phyloP scores from a whole-genome alignment of 106 monocot species.

The Iris macrosiphon region DNA sequence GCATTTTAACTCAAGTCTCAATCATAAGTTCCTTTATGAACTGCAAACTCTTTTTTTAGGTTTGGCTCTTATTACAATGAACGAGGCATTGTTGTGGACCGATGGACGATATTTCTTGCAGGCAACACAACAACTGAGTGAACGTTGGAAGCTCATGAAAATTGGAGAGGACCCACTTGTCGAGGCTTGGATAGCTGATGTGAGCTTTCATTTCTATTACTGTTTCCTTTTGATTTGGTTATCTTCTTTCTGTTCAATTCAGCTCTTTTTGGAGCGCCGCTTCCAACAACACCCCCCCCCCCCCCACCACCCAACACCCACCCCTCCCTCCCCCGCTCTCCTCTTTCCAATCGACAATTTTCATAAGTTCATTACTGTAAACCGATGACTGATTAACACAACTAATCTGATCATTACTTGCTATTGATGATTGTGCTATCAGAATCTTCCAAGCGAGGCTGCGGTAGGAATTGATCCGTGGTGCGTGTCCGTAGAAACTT shows the following conservation, averaged over 20 bases:
- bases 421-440: conserved; percentile 9
- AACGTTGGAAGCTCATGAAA: conserved; percentile 82
- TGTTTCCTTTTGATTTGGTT: neutral
- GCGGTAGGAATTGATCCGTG: conserved; percentile 84
- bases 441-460: conserved; percentile 78
- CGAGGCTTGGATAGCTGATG: conserved; percentile 84
- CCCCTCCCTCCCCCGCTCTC: too few relatives aligned
- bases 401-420: too few relatives aligned
- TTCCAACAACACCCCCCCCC: too few relatives aligned
- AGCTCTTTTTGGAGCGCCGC: too few relatives aligned
- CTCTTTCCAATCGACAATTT: too few relatives aligned
- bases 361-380: too few relatives aligned
- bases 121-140: conserved; percentile 66
- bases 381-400: too few relatives aligned
- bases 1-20: too few relatives aligned
- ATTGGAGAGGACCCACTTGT: conserved; percentile 71
- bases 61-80: conserved; percentile 81
- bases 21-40: too few relatives aligned
- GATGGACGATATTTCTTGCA: conserved; percentile 98
- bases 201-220: conserved; percentile 17
- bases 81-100: conserved; percentile 86
- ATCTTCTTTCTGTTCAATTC: too few relatives aligned
- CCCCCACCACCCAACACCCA: too few relatives aligned
- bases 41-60: too few relatives aligned
- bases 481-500: conserved; percentile 89